Base-by-base conservation (phyloP, 306 rosid genomes). In the Begonia loranthoides region DNA sequence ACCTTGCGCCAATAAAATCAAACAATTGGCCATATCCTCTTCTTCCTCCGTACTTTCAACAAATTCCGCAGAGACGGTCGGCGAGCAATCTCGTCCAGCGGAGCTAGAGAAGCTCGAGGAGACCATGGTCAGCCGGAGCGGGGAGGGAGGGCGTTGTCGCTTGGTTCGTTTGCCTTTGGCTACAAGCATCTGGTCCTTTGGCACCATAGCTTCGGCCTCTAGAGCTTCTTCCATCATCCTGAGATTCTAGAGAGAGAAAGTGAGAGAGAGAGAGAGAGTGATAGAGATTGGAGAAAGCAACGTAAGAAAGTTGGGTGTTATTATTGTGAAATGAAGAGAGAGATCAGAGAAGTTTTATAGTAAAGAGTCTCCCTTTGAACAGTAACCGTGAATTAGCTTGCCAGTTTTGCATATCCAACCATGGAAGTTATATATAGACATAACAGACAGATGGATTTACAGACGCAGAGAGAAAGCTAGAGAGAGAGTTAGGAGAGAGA, bases 81-180 rank as follows among this genome's bases (percentile, higher is more conserved):
- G 36, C 36, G 36, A 28, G 36, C 36, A 28, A 7, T 28, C 36
- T 4, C 48, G 48, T 14, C 48, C 48, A 17, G 39, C 60, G 1
- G 61, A 55, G 19, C 45, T 63, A 1, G 87, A 71, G 17, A 70
- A 59, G 48, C 74, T 57, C 0, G 75, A 57, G 34, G 36, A 28
- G 36, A 64, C 50, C 73, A 60, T 59, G 21, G 66, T 48, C 50
- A 65, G 17, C 44, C 70, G 21, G 50, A 69, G 58, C 2, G 83
- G 79, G 15, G 84, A 77, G 1, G 76, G 62, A 5, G 58, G 52
- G 52, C 89, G 68, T 10, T 36, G 84, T 17, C 95, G 87, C 59
- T 84, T 89, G 41, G 84, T 82, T 16, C 93, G 76, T 17, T 79
- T 88, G 24, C 93, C 89, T 65, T 79, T 84, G 54, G 75, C 70